Evolutionary conservation across 306 rosid species (phyloP), one percentile per base, ranked within the genome.

Genomic region (Quercus alba): DNA sequence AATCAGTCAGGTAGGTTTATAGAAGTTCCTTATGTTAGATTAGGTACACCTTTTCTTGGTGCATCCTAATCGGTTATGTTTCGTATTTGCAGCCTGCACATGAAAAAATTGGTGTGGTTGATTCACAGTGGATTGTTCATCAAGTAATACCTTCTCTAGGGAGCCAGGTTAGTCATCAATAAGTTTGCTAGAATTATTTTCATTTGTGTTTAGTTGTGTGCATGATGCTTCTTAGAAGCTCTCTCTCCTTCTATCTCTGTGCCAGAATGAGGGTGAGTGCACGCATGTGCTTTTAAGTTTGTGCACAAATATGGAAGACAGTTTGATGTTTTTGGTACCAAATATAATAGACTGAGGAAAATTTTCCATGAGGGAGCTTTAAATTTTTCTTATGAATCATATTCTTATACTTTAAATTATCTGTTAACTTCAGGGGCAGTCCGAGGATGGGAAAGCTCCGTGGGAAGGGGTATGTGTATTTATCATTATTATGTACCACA

Each of bases 61-160:
- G 38, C 72, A 75, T 41, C 55, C 56, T 59, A 72, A 67, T 78
- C 70, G 35, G n/a, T 74, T 81, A 51, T 77, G 74, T 74, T 79
- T 85, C 35, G 26, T 83, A 78, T 81, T 52, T 72, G 80, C 88
- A 90, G 89, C 99, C 99, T 52, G 94, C 99, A 25, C 92, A 96
- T 87, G 98, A 91, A 86, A 96, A 90, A 84, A 93, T 96, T 80
- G 99, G 99, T 8, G 97, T 96, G 69, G 94, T 96, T 82, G 99
- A 96, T 89, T 96, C 99, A 0, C 97, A 91, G 77, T 96, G 99
- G 99, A 87, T 96, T 86, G 75, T 93, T 83, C 99, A 96, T 88
- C 99, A 93, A 90, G 90, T 81, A 76, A 90, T 96, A 86, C 98
- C 99, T 83, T 88, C 99, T 80, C 99, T 96, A 71, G 92, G 93